phyloP scores from a whole-genome alignment of 768 basidiomycete genomes.

The Lentinula boryana region DNA sequence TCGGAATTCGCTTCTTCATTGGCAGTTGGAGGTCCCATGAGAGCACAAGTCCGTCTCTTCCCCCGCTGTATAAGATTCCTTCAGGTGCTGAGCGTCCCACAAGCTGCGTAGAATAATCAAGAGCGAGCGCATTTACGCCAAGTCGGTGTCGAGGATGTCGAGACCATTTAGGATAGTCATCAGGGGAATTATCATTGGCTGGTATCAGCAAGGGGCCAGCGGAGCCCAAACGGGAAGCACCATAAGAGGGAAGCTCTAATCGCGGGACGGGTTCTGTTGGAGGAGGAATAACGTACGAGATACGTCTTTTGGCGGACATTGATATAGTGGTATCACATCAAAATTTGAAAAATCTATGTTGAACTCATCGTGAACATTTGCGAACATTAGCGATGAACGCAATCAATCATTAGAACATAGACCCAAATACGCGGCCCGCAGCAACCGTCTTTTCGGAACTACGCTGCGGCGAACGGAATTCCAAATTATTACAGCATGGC shows the following conservation, averaged over 20 bases:
- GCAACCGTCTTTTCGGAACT: neutral
- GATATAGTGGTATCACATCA: conserved; percentile 1
- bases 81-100: conserved; percentile 61
- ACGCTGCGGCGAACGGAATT: too few species aligned
- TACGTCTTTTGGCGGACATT: conserved; percentile 44
- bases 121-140: conserved; percentile 79
- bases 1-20: conserved; percentile 42
- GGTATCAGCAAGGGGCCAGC: conserved; percentile 62
- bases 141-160: conserved; percentile 79
- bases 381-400: neutral
- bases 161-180: conserved; percentile 17
- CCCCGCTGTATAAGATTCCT: conserved; percentile 87
- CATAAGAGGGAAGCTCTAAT: conserved; percentile 67
- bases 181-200: conserved; percentile 18
- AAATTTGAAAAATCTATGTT: neutral
- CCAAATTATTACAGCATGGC: too few species aligned
- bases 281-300: conserved; percentile 85
- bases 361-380: conserved; percentile 1
- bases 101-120: conserved; percentile 79
- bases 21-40: conserved; percentile 80
- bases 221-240: conserved; percentile 56
- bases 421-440: neutral
- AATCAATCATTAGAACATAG: neutral
- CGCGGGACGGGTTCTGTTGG: conserved; percentile 56
- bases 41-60: conserved; percentile 82